Evolutionary conservation across 495 filamentous ascomycete genomes (phyloP), one percentile per base, ranked within the genome.

Genomic region (Filosporella fistucella): DNA sequence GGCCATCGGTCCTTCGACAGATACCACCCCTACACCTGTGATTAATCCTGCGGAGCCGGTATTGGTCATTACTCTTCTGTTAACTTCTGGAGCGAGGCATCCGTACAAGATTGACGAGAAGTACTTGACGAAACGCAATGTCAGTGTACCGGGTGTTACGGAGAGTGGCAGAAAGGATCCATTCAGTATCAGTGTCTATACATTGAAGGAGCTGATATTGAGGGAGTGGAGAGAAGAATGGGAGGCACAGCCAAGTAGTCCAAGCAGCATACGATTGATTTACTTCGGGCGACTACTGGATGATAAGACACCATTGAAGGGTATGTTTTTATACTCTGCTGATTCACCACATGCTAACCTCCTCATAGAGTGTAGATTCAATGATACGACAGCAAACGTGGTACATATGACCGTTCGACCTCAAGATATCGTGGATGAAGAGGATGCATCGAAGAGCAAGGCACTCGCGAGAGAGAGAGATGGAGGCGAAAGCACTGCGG

Each of bases 401-500:
- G 81, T 96, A 12, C 90, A 96, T 68, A 95, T 96, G 90, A 93
- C 88, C 17, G 77, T 96, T 45, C 85, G 86, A 57, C 90, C 90
- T 1, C 84, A 89, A 64, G 90, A 96, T 52, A 71, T 93, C 49
- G 76, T 91, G 47, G 89, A 96, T 50, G 90, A 96, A 59, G 89
- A 91, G 62, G 90, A 95, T 50, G 67, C 69, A 11, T 80, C 79
- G 28, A 90, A 90, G 62, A 82, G 78, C 26, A 95, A 94, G 67
- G 67, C 75, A 32, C 70, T 71, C 32, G 65, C 63, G 23, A 70
- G 81, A 33, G 80, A 84, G 26, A 69, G 81, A 35, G 76, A 79
- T 33, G 73, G 69, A 30, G 76, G 74, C 25, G 84, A 88, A 40
- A 68, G 80, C 28, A 78, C 76, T 45, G 74, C 85, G 8, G 76